These are phyloP conservation scores for Neurospora crassa DNA, from an alignment of 2,329 filamentous ascomycete genomes.

Conservation along the genomic window DNA sequence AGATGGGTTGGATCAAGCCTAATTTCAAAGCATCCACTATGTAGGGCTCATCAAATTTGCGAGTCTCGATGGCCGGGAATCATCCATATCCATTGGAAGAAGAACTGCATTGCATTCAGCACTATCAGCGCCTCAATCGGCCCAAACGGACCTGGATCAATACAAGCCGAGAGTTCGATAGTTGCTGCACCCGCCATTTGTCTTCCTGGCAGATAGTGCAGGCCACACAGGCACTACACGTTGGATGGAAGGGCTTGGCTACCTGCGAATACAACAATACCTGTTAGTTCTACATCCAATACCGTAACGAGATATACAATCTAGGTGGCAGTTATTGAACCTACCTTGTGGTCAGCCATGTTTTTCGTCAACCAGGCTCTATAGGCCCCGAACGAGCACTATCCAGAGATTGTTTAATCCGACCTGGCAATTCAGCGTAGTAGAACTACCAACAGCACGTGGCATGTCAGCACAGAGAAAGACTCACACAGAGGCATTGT, in stretches of 20 bases:
- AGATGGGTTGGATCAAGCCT: conserved; percentile 30
- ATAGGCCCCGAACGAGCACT: background rate
- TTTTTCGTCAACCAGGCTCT: background rate
- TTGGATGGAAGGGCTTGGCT: background rate
- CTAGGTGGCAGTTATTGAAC: background rate
- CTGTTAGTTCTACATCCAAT: background rate
- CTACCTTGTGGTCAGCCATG: background rate
- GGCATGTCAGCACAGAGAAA: background rate
- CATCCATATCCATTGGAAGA: background rate
- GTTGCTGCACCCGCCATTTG: background rate
- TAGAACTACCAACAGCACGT: background rate
- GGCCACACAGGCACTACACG: background rate
- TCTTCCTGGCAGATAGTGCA: background rate
- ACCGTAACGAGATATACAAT: background rate
- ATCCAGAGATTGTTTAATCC: background rate
- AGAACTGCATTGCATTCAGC: background rate
- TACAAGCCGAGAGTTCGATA: background rate
- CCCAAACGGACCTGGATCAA: background rate
- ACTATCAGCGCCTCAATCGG: background rate
- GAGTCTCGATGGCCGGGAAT: background rate
- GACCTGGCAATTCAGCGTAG: background rate
- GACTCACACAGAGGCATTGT: background rate
- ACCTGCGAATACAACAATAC: background rate
- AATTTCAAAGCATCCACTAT: conserved; percentile 37
- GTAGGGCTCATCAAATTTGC: background rate